A percentile compares a stretch with the other conserved stretches of the same genome.
phyloP scores from a whole-genome alignment of 441 rosid species.

The Brassica balearica region DNA sequence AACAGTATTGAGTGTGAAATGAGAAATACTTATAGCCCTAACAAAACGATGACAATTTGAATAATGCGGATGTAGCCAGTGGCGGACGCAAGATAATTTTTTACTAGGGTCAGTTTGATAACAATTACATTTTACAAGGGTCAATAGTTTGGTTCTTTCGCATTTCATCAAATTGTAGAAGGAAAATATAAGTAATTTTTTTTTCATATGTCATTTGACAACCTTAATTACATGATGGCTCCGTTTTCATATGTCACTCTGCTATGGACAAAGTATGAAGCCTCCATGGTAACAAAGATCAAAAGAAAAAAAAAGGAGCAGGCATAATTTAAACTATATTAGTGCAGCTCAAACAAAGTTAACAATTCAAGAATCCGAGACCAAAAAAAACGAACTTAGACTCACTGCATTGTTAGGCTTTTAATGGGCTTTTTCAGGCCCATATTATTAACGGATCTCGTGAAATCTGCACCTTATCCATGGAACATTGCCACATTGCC shows the following conservation, averaged over 20 bases:
- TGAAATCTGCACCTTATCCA: conserved; percentile 38
- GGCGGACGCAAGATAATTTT: too few relatives aligned
- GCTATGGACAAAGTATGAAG: conserved; percentile 10
- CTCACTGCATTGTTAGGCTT: not conserved
- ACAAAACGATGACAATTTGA: not conserved
- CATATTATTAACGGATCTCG: not conserved
- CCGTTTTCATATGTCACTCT: not conserved
- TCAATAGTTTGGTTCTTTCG: too few relatives aligned
- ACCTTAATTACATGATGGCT: too few relatives aligned
- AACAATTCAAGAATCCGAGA: not conserved
- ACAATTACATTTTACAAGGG: too few relatives aligned
- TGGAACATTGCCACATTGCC: not conserved
- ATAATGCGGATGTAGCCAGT: not conserved
- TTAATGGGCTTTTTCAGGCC: conserved; percentile 23
- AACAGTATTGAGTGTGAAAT: not conserved
- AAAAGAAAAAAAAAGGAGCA: not conserved
- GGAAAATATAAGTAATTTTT: too few relatives aligned
- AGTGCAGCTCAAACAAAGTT: too few relatives aligned
- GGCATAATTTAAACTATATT: not conserved
- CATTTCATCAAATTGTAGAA: too few relatives aligned
- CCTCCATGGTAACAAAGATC: conserved; percentile 12
- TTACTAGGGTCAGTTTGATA: too few relatives aligned
- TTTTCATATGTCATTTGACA: too few relatives aligned
- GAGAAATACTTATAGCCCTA: not conserved
- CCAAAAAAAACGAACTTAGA: not conserved